phyloP scores from a whole-genome alignment of 306 rosid species.

The Echinosophora koreensis region DNA sequence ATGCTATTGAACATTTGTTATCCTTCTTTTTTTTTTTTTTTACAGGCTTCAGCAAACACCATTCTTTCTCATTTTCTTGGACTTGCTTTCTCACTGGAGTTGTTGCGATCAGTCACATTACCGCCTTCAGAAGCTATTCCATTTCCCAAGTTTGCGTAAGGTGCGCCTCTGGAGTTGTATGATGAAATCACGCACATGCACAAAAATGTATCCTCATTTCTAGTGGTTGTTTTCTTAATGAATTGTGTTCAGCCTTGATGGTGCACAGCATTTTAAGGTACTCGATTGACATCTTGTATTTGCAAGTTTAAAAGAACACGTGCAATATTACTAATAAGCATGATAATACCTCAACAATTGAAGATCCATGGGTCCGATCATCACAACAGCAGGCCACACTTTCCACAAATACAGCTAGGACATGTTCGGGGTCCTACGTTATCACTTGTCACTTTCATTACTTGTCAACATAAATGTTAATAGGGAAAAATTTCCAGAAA shows the following conservation, averaged over 20 bases:
- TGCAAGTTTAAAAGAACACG: conserved; percentile 25
- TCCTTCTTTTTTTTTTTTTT: not conserved
- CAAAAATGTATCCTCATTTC: conserved; percentile 27
- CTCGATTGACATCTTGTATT: conserved; percentile 36
- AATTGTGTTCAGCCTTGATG: conserved; percentile 29
- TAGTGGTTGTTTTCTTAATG: conserved; percentile 32
- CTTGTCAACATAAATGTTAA: conserved; percentile 3
- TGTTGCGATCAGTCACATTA: conserved; percentile 84
- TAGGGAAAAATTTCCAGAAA: conserved; percentile 17
- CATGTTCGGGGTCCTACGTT: conserved; percentile 3
- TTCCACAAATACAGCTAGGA: conserved; percentile 16
- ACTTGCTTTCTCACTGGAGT: conserved; percentile 84
- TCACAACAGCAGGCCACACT: conserved; percentile 16
- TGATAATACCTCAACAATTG: conserved; percentile 27
- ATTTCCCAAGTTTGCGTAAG: conserved; percentile 69
- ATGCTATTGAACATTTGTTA: not conserved
- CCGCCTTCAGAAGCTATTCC: conserved; percentile 71
- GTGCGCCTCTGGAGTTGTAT: conserved; percentile 13
- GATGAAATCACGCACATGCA: conserved; percentile 1
- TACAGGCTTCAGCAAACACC: conserved; percentile 95
- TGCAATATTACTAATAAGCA: conserved; percentile 42
- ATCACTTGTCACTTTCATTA: conserved; percentile 2
- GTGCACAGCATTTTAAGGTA: conserved; percentile 19
- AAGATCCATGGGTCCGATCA: conserved; percentile 31
- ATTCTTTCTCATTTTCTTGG: conserved; percentile 97